These are phyloP conservation scores for Leptodontidium sp. DNA, from an alignment of 2,329 filamentous ascomycete genomes.

Conservation along the genomic window DNA sequence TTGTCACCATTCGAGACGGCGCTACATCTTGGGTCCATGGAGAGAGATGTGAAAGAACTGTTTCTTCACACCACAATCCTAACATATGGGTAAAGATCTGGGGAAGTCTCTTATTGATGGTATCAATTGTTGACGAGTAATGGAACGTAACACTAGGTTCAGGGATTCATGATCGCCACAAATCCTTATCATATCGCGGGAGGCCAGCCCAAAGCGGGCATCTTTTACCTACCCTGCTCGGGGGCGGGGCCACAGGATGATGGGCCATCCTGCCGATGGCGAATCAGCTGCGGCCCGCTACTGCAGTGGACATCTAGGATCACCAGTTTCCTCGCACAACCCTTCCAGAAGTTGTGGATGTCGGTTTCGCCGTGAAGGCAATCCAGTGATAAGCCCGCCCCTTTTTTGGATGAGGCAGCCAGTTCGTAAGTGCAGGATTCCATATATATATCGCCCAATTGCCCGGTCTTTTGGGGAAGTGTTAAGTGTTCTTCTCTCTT, in stretches of 20 bases:
- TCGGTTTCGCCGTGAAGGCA: not conserved
- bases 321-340: not conserved
- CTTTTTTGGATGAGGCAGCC: not conserved
- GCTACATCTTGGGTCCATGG: no score
- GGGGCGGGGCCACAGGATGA: not conserved
- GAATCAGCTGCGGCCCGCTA: not conserved
- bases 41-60: no score
- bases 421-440: not conserved
- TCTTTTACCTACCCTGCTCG: not conserved
- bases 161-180: constrained; percentile 12
- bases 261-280: not conserved
- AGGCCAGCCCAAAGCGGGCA: not conserved
- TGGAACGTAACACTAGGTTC: constrained; percentile 20
- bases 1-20: no score
- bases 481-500: not conserved
- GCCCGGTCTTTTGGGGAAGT: not conserved
- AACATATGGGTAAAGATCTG: no score
- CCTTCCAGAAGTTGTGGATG: not conserved
- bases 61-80: no score
- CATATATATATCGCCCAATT: not conserved
- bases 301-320: not conserved
- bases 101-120: no score
- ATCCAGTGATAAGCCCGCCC: not conserved
- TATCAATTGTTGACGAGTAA: no score
- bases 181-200: constrained; percentile 19